Evolutionary conservation across 495 filamentous ascomycete species (phyloP).

Genomic region (Penicillium parvum): DNA sequence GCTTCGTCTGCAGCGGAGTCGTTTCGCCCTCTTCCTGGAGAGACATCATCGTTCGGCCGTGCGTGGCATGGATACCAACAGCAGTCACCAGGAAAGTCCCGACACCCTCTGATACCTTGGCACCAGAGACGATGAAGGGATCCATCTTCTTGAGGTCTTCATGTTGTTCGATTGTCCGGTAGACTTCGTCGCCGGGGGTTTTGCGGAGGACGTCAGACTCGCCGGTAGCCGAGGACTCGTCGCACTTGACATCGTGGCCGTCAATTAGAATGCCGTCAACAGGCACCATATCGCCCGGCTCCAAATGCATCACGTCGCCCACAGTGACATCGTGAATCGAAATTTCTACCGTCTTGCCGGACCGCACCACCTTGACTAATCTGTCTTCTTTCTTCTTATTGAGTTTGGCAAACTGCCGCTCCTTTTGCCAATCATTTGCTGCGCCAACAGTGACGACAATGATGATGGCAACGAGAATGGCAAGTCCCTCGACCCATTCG

Average conservation of each 20-base stretch:
- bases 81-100: conserved; percentile 85
- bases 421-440: conserved; percentile 75
- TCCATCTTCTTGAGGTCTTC: conserved; percentile 79
- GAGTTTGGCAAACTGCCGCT: conserved; percentile 69
- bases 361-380: conserved; percentile 68
- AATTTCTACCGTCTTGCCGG: conserved; percentile 70
- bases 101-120: conserved; percentile 87
- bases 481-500: conserved; percentile 78
- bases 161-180: conserved; percentile 68
- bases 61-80: conserved; percentile 79
- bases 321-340: conserved; percentile 77
- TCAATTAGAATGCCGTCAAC: conserved; percentile 74
- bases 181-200: conserved; percentile 70
- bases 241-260: conserved; percentile 72
- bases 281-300: conserved; percentile 84
- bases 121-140: conserved; percentile 89
- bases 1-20: conserved; percentile 89
- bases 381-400: conserved; percentile 72
- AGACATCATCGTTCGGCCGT: conserved; percentile 92
- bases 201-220: conserved; percentile 81
- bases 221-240: conserved; percentile 80
- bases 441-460: conserved; percentile 73
- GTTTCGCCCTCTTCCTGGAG: conserved; percentile 85
- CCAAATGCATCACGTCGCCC: conserved; percentile 77
- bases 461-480: conserved; percentile 69